Base-by-base conservation (phyloP, 2,329 filamentous ascomycete genomes). In the Drechslerella dactyloides region DNA sequence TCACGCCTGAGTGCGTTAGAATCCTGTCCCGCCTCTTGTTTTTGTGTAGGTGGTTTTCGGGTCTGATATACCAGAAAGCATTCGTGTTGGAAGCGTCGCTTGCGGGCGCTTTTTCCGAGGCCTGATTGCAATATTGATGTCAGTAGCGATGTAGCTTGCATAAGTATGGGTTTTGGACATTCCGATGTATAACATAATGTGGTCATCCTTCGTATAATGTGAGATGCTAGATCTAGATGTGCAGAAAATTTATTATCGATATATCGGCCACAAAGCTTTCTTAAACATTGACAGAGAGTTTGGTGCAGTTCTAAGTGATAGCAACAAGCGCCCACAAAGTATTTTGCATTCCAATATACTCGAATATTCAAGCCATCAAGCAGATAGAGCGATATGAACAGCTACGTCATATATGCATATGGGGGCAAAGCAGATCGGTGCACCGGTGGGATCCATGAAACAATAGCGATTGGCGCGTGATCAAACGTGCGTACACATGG, bases 211-310 rank as follows among this genome's bases (percentile, higher is more conserved):
- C 44, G 23, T 48, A 48, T 19, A 48, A 35, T 48, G 75, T 76
- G 13, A 33, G 74, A 74, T 37, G 75, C 73, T 13, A 75, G 75
- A 13, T 73, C 77, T 40, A 73, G 73, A 17, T 60, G n/a, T 73
- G 35, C 74, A 75, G 21, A 74, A 76, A 17, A 73, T 65, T 10
- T 73, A 76, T 15, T 74, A 66, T n/a, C 54, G 74, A 7, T 53
- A 77, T 30, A 66, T 77, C 55, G 73, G 73, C 30, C 64, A 73
- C 19, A 73, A 62, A 40, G 62, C 68, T 17, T 77, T 76, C 40
- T 74, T 76, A 19, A 77, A 77, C 50, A 69, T 75, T 19, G 73
- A 73, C 33, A 72, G 72, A n/a, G 54, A 73, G 33, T 74, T 69
- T 52, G 75, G 60, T 64, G 74, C 56, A 48, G 73, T 75, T 24